Percentiles rank a stretch among this genome's conserved stretches.
phyloP scores from a whole-genome alignment of 1,139 yeast genomes.

The Nakaseomyces delphensis region DNA sequence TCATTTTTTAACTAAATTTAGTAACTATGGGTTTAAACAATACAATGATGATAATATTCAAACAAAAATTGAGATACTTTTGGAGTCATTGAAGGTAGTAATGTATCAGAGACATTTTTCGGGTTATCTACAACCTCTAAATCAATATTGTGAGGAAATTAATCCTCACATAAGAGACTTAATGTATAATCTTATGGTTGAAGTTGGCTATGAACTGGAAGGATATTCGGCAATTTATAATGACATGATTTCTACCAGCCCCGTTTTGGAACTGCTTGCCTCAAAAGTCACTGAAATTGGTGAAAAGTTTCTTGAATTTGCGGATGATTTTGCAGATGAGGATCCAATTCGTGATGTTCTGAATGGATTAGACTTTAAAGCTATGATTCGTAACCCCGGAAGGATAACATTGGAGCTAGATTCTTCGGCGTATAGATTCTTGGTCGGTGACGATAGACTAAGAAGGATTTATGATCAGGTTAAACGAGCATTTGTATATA shows the following conservation, averaged over 20 bases:
- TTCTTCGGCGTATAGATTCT: constrained; percentile 40
- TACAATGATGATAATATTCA: constrained; percentile 7
- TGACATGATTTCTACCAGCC: constrained; percentile 27
- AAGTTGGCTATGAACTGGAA: constrained; percentile 25
- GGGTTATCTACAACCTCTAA: constrained; percentile 29
- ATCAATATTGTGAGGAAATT: constrained; percentile 28
- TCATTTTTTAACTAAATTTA: constrained; percentile 32
- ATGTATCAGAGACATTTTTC: constrained; percentile 24
- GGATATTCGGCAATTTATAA: constrained; percentile 25
- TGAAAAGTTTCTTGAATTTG: constrained; percentile 18
- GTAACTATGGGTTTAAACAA: constrained; percentile 23
- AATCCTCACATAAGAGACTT: constrained; percentile 23
- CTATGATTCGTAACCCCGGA: constrained; percentile 14
- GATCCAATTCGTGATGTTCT: constrained; percentile 26
- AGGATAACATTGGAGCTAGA: constrained; percentile 36
- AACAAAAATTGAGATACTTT: constrained; percentile 16
- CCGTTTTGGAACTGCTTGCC: constrained; percentile 26
- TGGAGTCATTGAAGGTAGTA: constrained; percentile 21
- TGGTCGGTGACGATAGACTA: constrained; percentile 36
- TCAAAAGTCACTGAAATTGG: constrained; percentile 25
- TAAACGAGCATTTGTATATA: constrained; percentile 69
- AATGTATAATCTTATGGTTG: constrained; percentile 23
- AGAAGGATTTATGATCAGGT: constrained; percentile 64
- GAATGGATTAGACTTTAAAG: constrained; percentile 10
- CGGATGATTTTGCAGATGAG: constrained; percentile 22